Evolutionary conservation across 2,329 filamentous ascomycete genomes (phyloP).

Genomic region (Massarina eburnea): DNA sequence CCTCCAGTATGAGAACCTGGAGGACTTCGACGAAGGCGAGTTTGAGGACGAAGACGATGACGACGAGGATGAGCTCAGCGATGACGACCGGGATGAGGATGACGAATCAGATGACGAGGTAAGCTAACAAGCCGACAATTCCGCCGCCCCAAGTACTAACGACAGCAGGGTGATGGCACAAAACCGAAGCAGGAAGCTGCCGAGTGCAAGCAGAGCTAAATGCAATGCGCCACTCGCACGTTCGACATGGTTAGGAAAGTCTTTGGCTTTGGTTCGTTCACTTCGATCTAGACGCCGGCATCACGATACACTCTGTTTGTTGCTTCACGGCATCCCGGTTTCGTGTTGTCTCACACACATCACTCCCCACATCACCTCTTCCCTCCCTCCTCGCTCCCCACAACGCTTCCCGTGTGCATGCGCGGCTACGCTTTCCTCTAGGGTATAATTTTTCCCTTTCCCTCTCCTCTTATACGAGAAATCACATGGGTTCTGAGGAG

Average conservation of each 20-base stretch:
- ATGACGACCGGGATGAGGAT: conserved; percentile 81
- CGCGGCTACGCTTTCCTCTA: no score
- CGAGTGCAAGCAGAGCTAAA: conserved; percentile 50
- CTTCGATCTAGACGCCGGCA: conserved; percentile 36
- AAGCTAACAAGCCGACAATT: conserved; percentile 8
- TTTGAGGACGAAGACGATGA: conserved; percentile 92
- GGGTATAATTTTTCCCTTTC: no score
- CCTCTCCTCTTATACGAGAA: no score
- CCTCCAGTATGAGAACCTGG: conserved; percentile 91
- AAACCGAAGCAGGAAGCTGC: conserved; percentile 50
- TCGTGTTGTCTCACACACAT: conserved; percentile 9
- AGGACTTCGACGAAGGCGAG: conserved; percentile 79
- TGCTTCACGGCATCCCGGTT: conserved; percentile 15
- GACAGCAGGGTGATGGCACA: conserved; percentile 42
- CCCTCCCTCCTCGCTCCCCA: no score
- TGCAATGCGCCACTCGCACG: neutral
- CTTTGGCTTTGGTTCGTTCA: conserved; percentile 25
- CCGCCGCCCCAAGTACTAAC: conserved; percentile 8
- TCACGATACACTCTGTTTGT: conserved; percentile 26
- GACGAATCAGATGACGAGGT: conserved; percentile 48
- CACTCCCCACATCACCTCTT: no score
- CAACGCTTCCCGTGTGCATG: no score
- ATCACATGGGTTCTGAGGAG: no score
- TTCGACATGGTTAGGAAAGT: conserved; percentile 21
- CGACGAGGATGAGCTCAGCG: conserved; percentile 82